phyloP scores from a whole-genome alignment of 2,329 filamentous ascomycete genomes.

The Botryotinia calthae region DNA sequence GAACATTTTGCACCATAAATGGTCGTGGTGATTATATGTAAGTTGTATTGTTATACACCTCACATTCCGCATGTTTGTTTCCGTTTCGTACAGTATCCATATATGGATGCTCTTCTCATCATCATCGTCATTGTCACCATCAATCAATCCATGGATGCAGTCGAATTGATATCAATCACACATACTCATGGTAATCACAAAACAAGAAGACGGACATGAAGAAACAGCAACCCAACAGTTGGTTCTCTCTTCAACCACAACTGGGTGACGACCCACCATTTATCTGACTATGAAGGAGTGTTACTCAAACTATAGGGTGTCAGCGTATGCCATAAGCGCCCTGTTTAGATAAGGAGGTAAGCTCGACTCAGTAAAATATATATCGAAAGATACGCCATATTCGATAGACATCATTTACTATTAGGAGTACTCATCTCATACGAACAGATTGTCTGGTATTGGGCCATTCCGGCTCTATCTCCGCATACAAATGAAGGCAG shows the following conservation, averaged over 20 bases:
- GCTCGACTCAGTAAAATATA: not conserved
- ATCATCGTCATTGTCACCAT: not conserved
- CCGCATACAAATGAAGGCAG: not conserved
- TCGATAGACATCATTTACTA: not conserved
- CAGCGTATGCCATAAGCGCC: slow-evolving; percentile 16
- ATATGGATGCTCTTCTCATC: not conserved
- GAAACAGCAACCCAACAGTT: not conserved
- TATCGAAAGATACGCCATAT: not conserved
- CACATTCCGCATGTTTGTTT: not conserved
- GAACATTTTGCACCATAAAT: not conserved
- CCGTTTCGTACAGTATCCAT: not conserved
- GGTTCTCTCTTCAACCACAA: not conserved
- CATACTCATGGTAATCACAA: not conserved
- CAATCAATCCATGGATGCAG: not conserved
- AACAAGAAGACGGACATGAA: not conserved
- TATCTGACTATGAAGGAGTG: no score
- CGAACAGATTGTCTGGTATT: not conserved
- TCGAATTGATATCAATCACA: not conserved
- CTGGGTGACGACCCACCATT: not conserved
- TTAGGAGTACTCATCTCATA: not conserved
- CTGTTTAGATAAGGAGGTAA: not conserved
- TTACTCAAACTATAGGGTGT: slow-evolving; percentile 13
- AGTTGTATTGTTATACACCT: not conserved
- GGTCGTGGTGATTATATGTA: not conserved
- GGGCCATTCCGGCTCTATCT: not conserved